Percentiles rank a stretch among this genome's conserved stretches.
Evolutionary conservation across 2,329 filamentous ascomycete species (phyloP).

Genomic region (Colletotrichum echinochloae): DNA sequence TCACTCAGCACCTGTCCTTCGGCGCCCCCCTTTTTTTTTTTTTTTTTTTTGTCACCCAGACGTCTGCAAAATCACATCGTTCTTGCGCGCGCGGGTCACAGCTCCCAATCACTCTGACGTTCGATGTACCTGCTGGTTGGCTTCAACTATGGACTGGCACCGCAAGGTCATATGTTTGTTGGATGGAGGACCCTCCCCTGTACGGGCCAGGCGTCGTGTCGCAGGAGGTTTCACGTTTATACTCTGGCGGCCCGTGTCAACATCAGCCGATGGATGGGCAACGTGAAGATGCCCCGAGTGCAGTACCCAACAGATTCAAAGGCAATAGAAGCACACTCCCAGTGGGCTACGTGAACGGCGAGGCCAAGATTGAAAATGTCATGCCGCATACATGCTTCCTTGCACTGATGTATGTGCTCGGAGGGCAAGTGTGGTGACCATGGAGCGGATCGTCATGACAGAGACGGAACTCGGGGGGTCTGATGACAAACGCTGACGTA

Average conservation of each 20-base stretch:
- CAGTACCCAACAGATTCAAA: too few relatives aligned
- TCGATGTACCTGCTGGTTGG: too few relatives aligned
- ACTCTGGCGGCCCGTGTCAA: background rate
- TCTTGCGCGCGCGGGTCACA: too few relatives aligned
- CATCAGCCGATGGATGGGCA: background rate
- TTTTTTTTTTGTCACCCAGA: too few relatives aligned
- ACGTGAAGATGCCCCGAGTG: too few relatives aligned
- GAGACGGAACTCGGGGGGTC: slow-evolving; percentile 53
- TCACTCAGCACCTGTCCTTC: background rate
- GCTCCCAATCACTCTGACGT: too few relatives aligned
- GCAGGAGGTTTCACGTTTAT: background rate
- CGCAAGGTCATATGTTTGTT: too few relatives aligned
- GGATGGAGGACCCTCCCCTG: too few relatives aligned
- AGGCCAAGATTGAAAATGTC: slow-evolving; percentile 50
- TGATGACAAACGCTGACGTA: slow-evolving; percentile 35
- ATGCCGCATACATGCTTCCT: slow-evolving; percentile 51
- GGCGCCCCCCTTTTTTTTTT: too few relatives aligned
- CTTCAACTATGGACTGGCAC: too few relatives aligned
- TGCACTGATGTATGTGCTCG: slow-evolving; percentile 53
- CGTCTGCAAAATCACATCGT: background rate
- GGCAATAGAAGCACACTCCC: too few relatives aligned
- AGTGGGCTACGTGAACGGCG: background rate
- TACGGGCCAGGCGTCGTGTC: background rate
- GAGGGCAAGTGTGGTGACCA: slow-evolving; percentile 53
- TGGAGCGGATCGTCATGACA: slow-evolving; percentile 56